Evolutionary conservation across 305 asterid genomes (phyloP), one percentile per base, ranked within the genome.

Genomic region (Nicotiana rustica): DNA sequence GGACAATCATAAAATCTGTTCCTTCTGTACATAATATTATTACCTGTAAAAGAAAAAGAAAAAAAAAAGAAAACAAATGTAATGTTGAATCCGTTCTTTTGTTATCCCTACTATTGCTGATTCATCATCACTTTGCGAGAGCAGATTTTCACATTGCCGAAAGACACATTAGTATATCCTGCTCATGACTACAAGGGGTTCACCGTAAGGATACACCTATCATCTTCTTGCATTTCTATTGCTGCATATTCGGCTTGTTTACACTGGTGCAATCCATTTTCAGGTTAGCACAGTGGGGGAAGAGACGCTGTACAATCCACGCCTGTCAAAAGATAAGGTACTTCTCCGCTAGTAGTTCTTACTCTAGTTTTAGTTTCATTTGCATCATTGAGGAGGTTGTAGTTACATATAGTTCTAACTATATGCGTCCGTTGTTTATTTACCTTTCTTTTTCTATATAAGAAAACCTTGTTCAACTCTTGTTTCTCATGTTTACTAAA

Each of bases 121-220:
- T 69, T 81, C 17, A 78, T 83, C 33, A 12, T 78, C 69, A 4
- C 47, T 56, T 81, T 84, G 36, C 56, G 33, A 17, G 55, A 67
- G 6, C 92, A 96, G 99, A 95, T 96, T 78, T 95, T 96, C 79
- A 84, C 98, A 14, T 87, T 96, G 91, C 98, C 98, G 1, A 87
- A 90, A 84, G 97, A 96, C 83, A 95, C 99, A 36, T 85, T 90
- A n/a, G 52, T 96, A 57, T 96, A 92, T 85, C 98, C 99, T 77
- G 98, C 98, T 87, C 99, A 96, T 76, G 99, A 96, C 90, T 96
- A 96, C 91, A 96, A 88, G 88, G 99, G 99, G 5, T 95, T 93
- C 89, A 86, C 95, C 18, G 99, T 96, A 88, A 90, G 97, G 64
- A 83, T 82, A 15, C 38, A 3, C 68, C 56, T 57, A 65, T 25